Base-by-base conservation (phyloP, 2,329 filamentous ascomycete genomes). In the Phaeophleospora eucalypticola region DNA sequence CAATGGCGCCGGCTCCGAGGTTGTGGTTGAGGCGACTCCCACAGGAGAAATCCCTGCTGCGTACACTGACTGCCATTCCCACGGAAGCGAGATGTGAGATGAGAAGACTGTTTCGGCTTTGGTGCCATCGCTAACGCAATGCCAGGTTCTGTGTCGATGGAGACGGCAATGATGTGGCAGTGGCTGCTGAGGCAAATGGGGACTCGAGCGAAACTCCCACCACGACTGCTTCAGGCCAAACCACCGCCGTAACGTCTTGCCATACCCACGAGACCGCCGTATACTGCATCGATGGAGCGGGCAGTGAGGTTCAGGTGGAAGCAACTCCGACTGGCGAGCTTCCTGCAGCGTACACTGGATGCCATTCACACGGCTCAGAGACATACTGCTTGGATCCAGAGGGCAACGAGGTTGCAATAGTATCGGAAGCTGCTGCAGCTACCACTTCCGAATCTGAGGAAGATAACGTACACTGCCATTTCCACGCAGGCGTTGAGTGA, bases 401-500 rank as follows among this genome's bases (percentile, higher is more conserved):
- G 15, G 34, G 36, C 16, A 48, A 24, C 48, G 38, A 53, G 42
- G 39, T 36, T 8, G 15, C 14, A 15, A 18, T 33, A 12, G 20
- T 45, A 10, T 20, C 43, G 1, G 48, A 41, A 6, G 45, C 36
- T 24, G 18, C 21, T 39, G 20, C 54, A 41, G 46, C 44, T 4
- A 58, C 37, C 9, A 62, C 50, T 59, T 55, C 1, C 57, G 73
- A 53, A 73, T 39, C 41, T 27, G 42, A 46, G 43, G 43, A 47
- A 10, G 17, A 41, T 32, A 37, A 79, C 57, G n/a, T n/a, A n/a
- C n/a, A n/a, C n/a, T 88, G 84, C 56, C 86, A 89, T 60, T 87
- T 84, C 65, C 85, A 89, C 57, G 84, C 84, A 8, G 84, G 84
- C 32, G 81, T 89, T 17, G 82, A 87, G 83, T 86, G 70, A 67